Percentiles rank a stretch among this genome's conserved stretches.
phyloP scores from a whole-genome alignment of 352 stramenopile species.

The Phytophthora lateralis region DNA sequence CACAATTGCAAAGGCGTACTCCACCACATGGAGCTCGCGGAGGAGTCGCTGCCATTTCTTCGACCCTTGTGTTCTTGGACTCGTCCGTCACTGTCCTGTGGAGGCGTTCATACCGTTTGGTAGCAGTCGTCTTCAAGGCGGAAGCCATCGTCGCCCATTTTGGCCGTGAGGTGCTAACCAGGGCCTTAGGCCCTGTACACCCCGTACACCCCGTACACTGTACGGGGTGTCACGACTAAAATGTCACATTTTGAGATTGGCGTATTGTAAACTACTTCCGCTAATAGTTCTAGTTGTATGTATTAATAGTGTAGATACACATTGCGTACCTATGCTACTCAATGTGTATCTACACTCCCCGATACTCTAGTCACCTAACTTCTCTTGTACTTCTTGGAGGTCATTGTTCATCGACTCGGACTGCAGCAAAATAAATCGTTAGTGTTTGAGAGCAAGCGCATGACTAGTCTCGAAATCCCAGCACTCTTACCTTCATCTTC shows the following conservation, averaged over 20 bases:
- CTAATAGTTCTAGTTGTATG: no score
- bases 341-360: conserved; percentile 15
- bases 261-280: no score
- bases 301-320: no score
- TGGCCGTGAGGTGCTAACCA: not conserved
- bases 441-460: not conserved
- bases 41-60: conserved; percentile 28
- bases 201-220: no score
- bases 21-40: conserved; percentile 29
- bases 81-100: conserved; percentile 13
- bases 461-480: not conserved
- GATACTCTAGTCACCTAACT: conserved; percentile 18
- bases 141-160: conserved; percentile 18
- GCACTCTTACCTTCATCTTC: conserved; percentile 42
- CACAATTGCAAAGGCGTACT: conserved; percentile 33
- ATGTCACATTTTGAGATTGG: conserved; percentile 17
- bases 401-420: conserved; percentile 11
- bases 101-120: conserved; percentile 14
- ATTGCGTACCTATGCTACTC: no score
- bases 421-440: conserved; percentile 5
- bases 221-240: no score
- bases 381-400: conserved; percentile 15
- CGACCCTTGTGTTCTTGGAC: not conserved
- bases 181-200: no score
- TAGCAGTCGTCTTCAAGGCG: conserved; percentile 20